These are phyloP conservation scores for Rhizophora apiculata DNA, from an alignment of 345 rosid genomes.

Conservation along the genomic window DNA sequence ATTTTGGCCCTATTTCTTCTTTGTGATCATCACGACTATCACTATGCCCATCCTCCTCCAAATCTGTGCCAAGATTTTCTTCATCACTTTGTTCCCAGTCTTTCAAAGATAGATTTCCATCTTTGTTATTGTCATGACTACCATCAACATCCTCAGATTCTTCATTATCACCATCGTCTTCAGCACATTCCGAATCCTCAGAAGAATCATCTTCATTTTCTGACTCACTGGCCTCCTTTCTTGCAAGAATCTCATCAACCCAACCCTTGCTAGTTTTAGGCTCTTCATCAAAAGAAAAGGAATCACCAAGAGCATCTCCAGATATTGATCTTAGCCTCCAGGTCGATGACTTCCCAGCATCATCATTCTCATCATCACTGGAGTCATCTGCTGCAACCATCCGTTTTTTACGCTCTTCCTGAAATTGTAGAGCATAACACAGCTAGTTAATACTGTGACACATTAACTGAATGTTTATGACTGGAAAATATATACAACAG, in stretches of 20 bases:
- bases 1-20: constrained; percentile 31
- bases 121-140: constrained; percentile 40
- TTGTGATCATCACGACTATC: constrained; percentile 26
- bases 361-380: constrained; percentile 72
- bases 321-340: constrained; percentile 47
- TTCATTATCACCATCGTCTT: constrained; percentile 39
- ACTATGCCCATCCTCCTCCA: constrained; percentile 46
- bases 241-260: constrained; percentile 83
- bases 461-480: neutral
- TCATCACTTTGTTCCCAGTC: constrained; percentile 97
- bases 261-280: constrained; percentile 55
- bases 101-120: constrained; percentile 37
- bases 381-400: constrained; percentile 69
- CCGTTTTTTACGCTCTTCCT: constrained; percentile 85
- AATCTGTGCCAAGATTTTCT: constrained; percentile 53
- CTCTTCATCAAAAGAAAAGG: constrained; percentile 65
- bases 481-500: neutral
- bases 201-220: constrained; percentile 56
- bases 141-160: constrained; percentile 45
- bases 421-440: constrained; percentile 16
- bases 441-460: neutral
- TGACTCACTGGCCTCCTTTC: constrained; percentile 46
- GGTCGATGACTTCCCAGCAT: constrained; percentile 34
- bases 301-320: constrained; percentile 94
- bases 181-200: constrained; percentile 53